Conservation (phyloP, 495 filamentous ascomycete genomes). For the Monascus purpureus region DNA sequence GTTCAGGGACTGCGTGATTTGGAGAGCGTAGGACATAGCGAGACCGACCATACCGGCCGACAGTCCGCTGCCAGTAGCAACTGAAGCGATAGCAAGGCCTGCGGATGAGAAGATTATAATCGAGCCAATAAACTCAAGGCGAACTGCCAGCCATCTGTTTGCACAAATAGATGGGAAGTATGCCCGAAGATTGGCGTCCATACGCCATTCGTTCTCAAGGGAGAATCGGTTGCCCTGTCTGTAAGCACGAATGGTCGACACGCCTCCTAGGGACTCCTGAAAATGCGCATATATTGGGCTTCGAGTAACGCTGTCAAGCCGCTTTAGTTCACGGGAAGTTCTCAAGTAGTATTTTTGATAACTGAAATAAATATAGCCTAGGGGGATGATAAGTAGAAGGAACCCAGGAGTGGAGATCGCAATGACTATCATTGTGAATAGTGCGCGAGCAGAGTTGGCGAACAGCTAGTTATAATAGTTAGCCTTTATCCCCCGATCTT, state of each 20-base stretch:
- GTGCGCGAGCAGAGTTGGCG: slow-evolving; percentile 68
- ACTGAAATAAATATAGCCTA: slow-evolving; percentile 72
- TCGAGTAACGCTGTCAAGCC: slow-evolving; percentile 85
- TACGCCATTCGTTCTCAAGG: slow-evolving; percentile 92
- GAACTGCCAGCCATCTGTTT: slow-evolving; percentile 91
- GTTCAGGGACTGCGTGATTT: slow-evolving; percentile 96
- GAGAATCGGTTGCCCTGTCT: slow-evolving; percentile 76
- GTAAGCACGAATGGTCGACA: slow-evolving; percentile 96
- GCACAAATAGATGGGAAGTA: slow-evolving; percentile 96
- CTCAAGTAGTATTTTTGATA: slow-evolving; percentile 96
- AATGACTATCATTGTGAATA: slow-evolving; percentile 81
- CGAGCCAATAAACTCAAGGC: slow-evolving; percentile 92
- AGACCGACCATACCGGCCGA: slow-evolving; percentile 77
- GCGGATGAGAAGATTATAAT: slow-evolving; percentile 84
- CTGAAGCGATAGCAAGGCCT: slow-evolving; percentile 67
- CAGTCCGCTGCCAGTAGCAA: slow-evolving; percentile 52
- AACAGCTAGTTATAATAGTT: slow-evolving; percentile 49
- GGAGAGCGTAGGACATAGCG: slow-evolving; percentile 90
- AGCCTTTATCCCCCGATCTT: slow-evolving; percentile 3
- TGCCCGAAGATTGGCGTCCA: slow-evolving; percentile 88
- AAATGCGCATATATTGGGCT: slow-evolving; percentile 98
- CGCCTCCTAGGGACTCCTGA: slow-evolving; percentile 89
- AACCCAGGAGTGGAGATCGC: slow-evolving; percentile 69
- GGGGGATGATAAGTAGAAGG: slow-evolving; percentile 62
- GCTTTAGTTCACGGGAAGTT: slow-evolving; percentile 90